Percentiles rank a stretch among this genome's conserved stretches.
These are phyloP conservation scores for Mycena polygramma DNA, from an alignment of 768 basidiomycete genomes.

Conservation along the genomic window DNA sequence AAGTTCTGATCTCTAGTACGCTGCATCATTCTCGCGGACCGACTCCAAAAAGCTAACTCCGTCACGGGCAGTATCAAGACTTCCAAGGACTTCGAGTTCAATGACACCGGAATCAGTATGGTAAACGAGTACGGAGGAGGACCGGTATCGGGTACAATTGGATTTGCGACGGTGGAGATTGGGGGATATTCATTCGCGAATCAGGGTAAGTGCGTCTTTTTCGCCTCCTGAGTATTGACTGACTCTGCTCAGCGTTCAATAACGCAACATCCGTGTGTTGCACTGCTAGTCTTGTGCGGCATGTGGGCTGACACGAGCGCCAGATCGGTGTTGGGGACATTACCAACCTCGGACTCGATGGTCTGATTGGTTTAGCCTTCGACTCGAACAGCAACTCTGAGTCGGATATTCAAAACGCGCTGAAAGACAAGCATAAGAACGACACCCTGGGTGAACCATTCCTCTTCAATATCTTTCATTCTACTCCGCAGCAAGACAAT, in stretches of 20 bases:
- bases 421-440: not conserved
- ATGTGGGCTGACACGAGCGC: not conserved
- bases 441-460: not conserved
- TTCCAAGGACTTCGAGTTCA: not conserved
- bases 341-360: not conserved
- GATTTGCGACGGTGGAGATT: constrained; percentile 7
- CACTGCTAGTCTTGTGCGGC: no score
- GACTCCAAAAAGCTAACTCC: no score
- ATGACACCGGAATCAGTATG: not conserved
- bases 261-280: not conserved
- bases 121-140: not conserved
- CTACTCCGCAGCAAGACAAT: not conserved
- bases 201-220: not conserved
- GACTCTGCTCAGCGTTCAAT: not conserved
- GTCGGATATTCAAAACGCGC: not conserved
- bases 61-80: no score
- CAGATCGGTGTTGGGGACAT: not conserved
- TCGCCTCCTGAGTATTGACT: not conserved
- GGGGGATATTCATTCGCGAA: not conserved
- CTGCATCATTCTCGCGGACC: no score
- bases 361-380: not conserved
- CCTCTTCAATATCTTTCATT: constrained; percentile 9
- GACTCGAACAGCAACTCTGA: not conserved
- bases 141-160: not conserved
- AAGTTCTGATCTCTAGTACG: no score